Conservation (phyloP, 352 stramenopile species). For the Globisporangium cystogenes region DNA sequence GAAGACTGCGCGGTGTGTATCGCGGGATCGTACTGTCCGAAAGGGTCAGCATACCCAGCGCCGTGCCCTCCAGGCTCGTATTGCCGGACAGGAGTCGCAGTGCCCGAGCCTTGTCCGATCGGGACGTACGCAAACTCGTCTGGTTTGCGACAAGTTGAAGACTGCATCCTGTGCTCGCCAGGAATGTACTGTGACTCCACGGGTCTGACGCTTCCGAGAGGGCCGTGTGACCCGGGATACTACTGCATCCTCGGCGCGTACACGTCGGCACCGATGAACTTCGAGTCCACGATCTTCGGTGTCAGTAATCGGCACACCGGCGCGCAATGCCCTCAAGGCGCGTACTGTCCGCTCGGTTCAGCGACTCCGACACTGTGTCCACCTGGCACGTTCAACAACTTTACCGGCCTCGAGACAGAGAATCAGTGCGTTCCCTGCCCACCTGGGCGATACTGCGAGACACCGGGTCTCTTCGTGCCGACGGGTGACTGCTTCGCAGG, state of each 20-base stretch:
- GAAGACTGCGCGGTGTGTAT: slow-evolving; percentile 74
- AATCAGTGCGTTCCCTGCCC: slow-evolving; percentile 79
- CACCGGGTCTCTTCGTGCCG: slow-evolving; percentile 50
- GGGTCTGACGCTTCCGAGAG: slow-evolving; percentile 59
- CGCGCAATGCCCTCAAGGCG: slow-evolving; percentile 56
- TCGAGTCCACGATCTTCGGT: slow-evolving; percentile 56
- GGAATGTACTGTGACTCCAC: slow-evolving; percentile 91
- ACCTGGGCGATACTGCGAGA: slow-evolving; percentile 72
- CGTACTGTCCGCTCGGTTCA: slow-evolving; percentile 70
- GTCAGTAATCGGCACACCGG: slow-evolving; percentile 61
- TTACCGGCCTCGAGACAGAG: slow-evolving; percentile 56
- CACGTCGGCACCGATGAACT: slow-evolving; percentile 86
- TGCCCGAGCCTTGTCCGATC: slow-evolving; percentile 83
- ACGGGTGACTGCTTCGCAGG: slow-evolving; percentile 72
- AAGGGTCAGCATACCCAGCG: slow-evolving; percentile 53
- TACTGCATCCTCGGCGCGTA: slow-evolving; percentile 89
- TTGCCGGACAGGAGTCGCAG: slow-evolving; percentile 74
- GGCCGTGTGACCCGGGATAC: slow-evolving; percentile 86
- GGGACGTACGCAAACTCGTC: slow-evolving; percentile 86
- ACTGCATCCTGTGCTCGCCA: slow-evolving; percentile 84
- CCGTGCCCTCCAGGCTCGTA: slow-evolving; percentile 81
- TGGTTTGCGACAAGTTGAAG: slow-evolving; percentile 67
- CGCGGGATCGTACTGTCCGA: slow-evolving; percentile 60
- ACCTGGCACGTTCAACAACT: slow-evolving; percentile 70
- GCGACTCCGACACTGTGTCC: slow-evolving; percentile 53